Evolutionary conservation across 768 basidiomycete species (phyloP), one percentile per base, ranked within the genome.

Genomic region (Auriscalpium orientale): DNA sequence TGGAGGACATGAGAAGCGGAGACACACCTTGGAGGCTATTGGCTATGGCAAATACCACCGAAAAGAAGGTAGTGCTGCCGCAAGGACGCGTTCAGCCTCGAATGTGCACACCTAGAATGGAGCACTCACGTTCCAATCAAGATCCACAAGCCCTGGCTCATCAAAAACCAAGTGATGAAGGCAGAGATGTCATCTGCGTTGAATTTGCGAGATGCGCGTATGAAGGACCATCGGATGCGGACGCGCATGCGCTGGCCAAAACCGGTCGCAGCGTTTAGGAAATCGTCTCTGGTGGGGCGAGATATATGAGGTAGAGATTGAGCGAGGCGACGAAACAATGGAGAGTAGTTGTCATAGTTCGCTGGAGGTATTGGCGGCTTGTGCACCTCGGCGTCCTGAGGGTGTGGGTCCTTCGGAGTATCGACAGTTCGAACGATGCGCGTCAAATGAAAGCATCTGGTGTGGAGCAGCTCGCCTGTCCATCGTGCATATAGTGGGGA

Each of bases 141-240:
- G 58, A 99, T 89, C 95, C 97, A 98, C 3, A 95, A 71, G 2
- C 93, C 91, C 65, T 98, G 94, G 65, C 95, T 95, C 77, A 98
- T 85, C 51, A 99, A 73, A 62, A 97, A 93, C 90, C 93, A 95
- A 52, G 91, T 94, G 36, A 95, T 72, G 71, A 99, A 98, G 1
- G 95, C 95, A 44, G 92, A 95, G 54, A 95, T 89, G 68, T 99
- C 97, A 68, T 99, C 97, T 51, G 91, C 87, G 62, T 97, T 94
- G 72, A 95, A 99, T 65, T 83, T 86, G 48, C 95, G 83, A 73
- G 97, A 99, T 4, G 91, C 92, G 59, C 91, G 79, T 64, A 98
- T 95, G 11, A 92, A 92, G 62, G 94, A 89, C 97, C 97, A 99
- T 68, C 93, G 93, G 75, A 98, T 91, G n/a, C 92, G 82, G 62